phyloP scores from a whole-genome alignment of 768 basidiomycete species.

The Calocybe cyanea region DNA sequence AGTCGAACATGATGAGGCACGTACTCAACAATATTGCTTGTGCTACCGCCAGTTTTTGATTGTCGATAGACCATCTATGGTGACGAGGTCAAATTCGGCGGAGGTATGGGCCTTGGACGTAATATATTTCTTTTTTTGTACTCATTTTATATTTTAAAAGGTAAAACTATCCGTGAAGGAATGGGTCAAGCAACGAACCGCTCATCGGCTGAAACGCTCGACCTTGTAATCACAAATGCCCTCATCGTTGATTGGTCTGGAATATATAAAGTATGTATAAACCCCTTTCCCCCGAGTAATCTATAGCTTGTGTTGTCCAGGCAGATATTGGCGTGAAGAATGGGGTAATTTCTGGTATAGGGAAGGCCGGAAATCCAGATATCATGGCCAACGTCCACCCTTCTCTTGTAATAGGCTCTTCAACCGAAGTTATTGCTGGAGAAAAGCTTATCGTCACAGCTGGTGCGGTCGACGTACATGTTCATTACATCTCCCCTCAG shows the following conservation, averaged over 20 bases:
- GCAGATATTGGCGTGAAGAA: constrained; percentile 92
- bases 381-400: constrained; percentile 78
- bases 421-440: constrained; percentile 94
- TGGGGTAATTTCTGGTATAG: constrained; percentile 80
- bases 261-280: constrained; percentile 74
- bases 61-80: constrained; percentile 73
- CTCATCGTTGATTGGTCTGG: constrained; percentile 93
- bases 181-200: constrained; percentile 90
- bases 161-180: constrained; percentile 92
- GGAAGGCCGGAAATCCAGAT: constrained; percentile 98
- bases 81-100: constrained; percentile 97
- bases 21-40: constrained; percentile 6
- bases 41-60: neutral
- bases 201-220: constrained; percentile 64
- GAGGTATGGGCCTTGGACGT: constrained; percentile 45
- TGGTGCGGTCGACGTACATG: constrained; percentile 87
- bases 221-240: constrained; percentile 94
- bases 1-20: constrained; percentile 81
- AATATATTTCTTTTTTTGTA: neutral
- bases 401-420: constrained; percentile 77
- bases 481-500: constrained; percentile 95
- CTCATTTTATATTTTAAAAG: constrained; percentile 30
- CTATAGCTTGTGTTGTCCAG: constrained; percentile 31
- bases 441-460: constrained; percentile 94
- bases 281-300: neutral